Percentiles rank a stretch among this genome's conserved stretches.
These are phyloP conservation scores for Globomyces pollinis-pini DNA, from an alignment of 192 early-diverging fungal genomes.

Conservation along the genomic window DNA sequence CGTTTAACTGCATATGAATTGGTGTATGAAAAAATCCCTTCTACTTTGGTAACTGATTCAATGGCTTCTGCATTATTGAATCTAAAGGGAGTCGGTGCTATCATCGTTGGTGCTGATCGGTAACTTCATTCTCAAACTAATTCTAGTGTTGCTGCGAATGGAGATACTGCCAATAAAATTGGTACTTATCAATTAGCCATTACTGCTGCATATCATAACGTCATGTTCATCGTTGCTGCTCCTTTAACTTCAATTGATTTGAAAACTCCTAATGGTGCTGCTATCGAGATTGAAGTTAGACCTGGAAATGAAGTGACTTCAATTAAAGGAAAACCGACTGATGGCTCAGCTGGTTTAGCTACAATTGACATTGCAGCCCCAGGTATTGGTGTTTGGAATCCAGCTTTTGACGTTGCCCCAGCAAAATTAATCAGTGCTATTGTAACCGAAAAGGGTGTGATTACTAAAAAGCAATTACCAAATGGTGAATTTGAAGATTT, in stretches of 20 bases:
- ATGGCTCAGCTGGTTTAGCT: conserved; percentile 10
- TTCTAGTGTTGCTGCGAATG: conserved; percentile 82
- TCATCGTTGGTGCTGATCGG: conserved; percentile 94
- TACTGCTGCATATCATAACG: conserved; percentile 70
- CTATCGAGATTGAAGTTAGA: conserved; percentile 83
- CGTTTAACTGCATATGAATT: conserved; percentile 93
- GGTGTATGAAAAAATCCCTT: conserved; percentile 82
- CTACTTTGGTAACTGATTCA: conserved; percentile 84
- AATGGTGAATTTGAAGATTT: too few relatives aligned
- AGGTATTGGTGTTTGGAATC: conserved; percentile 93
- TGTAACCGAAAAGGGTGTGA: conserved; percentile 85
- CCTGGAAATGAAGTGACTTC: conserved; percentile 63
- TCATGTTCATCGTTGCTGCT: conserved; percentile 94
- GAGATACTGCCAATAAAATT: conserved; percentile 98
- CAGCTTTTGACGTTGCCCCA: conserved; percentile 91
- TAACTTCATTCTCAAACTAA: conserved; percentile 6
- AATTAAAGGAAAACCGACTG: conserved; percentile 42
- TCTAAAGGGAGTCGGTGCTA: conserved; percentile 60
- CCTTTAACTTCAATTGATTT: conserved; percentile 89
- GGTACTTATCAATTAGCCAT: conserved; percentile 98
- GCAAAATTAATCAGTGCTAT: conserved; percentile 79
- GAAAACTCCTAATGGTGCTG: conserved; percentile 51
- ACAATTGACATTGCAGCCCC: conserved; percentile 71
- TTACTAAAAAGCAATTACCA: conserved; percentile 35
- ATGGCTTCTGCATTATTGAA: conserved; percentile 81